These are phyloP conservation scores for Tardiomyces digboiensis DNA, from an alignment of 1,139 yeast genomes.

Conservation along the genomic window DNA sequence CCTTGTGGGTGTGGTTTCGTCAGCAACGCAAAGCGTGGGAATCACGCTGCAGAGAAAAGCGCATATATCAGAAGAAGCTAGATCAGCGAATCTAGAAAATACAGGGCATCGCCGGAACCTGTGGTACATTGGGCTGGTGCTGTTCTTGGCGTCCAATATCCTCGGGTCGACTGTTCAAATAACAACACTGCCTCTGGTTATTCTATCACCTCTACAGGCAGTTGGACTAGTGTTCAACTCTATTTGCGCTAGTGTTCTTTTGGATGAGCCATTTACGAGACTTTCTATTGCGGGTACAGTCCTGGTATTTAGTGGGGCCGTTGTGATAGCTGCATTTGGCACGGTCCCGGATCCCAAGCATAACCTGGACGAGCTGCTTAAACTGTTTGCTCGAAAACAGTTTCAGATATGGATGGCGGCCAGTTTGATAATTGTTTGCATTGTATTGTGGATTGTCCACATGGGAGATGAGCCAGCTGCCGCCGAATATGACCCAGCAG, in stretches of 20 bases:
- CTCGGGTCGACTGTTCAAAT: conserved; percentile 80
- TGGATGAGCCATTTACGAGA: conserved; percentile 58
- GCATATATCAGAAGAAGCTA: conserved; percentile 28
- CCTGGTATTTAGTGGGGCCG: conserved; percentile 65
- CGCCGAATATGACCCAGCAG: neutral
- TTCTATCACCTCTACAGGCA: conserved; percentile 78
- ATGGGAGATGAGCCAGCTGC: neutral
- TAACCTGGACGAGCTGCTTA: conserved; percentile 36
- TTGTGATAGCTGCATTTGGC: conserved; percentile 73
- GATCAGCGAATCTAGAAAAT: neutral
- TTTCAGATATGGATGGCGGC: conserved; percentile 41
- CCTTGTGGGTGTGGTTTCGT: conserved; percentile 63
- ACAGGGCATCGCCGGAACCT: conserved; percentile 47
- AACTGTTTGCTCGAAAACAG: conserved; percentile 29
- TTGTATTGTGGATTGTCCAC: conserved; percentile 15
- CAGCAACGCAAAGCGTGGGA: conserved; percentile 78
- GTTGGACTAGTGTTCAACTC: conserved; percentile 86
- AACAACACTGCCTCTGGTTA: conserved; percentile 71
- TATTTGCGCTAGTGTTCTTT: conserved; percentile 56
- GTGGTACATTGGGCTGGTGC: conserved; percentile 67
- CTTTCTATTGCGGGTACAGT: conserved; percentile 55
- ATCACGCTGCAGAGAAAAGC: conserved; percentile 78
- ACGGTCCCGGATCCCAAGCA: conserved; percentile 44
- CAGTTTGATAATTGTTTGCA: conserved; percentile 19
- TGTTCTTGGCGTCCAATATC: conserved; percentile 67